Base-by-base conservation (phyloP, 257 asterid genomes). In the Solanum microdontum region DNA sequence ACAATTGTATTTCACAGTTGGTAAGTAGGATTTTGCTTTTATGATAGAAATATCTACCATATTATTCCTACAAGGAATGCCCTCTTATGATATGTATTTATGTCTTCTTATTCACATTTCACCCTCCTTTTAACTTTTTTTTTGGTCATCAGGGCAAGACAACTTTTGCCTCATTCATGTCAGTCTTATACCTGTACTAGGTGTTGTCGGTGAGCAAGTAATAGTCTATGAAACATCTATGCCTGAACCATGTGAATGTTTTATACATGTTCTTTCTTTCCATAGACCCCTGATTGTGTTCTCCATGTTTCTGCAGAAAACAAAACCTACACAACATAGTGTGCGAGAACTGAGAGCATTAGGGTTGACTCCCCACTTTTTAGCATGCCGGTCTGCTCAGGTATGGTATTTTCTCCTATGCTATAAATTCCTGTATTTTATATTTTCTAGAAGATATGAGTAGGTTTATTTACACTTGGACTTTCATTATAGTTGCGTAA, bases 131-230 rank as follows among this genome's bases (percentile, higher is more conserved):
- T 86, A 55, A 7, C 40, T 87, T 43, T 87, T 58, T 3, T 83
- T 40, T 84, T 87, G 66, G 82, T 90, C 55, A 84, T 39, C 88
- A 97, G 99, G 99, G 32, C 97, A 89, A 89, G 91, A 95, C 89
- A 94, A 95, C 91, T 97, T 97, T 89, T 97, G 98, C 90, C 94
- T 97, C 90, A 92, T 97, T 93, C 99, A 97, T 87, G 99, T 97
- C 92, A 96, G 99, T 88, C 98, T 97, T 82, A 92, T 97, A 85
- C 99, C 99, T 23, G 98, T 97, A 73, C 94, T 97, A 84, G 98
- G 99, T 39, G 99, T 93, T 82, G 99, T 96, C 88, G 99, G 99
- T 37, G 99, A 97, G 92, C 99, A 97, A 92, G 99, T 96, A 95
- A 94, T 92, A 60, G 55, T 83, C 91, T 69, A 26, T 73, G 21